Percentiles rank a stretch among this genome's conserved stretches.
These are phyloP conservation scores for Nidularia sp. DNA, from an alignment of 768 basidiomycete species.

Conservation along the genomic window DNA sequence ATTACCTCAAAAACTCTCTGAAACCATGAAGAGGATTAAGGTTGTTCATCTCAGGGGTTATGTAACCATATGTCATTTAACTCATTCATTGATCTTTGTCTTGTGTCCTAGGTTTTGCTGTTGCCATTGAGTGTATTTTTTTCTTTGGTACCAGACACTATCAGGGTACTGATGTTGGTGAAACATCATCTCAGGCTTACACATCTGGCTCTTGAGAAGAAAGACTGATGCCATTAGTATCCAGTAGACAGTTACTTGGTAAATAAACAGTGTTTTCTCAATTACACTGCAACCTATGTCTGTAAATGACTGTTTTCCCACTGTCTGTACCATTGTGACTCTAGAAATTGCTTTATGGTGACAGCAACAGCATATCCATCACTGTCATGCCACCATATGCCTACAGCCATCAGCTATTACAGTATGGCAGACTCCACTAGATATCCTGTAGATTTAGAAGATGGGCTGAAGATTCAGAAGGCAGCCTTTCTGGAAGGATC, in stretches of 20 bases:
- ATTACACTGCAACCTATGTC: conserved; percentile 6
- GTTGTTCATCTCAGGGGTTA: too few relatives aligned
- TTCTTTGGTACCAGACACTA: conserved; percentile 21
- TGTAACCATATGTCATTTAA: neutral
- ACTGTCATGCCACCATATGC: neutral
- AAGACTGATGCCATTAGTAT: neutral
- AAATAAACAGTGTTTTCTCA: conserved; percentile 4
- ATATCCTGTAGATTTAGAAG: too few relatives aligned
- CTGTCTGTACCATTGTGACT: neutral
- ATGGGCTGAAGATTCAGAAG: too few relatives aligned
- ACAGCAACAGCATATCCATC: neutral
- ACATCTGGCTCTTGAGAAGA: too few relatives aligned
- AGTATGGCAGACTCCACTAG: neutral
- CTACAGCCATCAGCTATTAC: neutral
- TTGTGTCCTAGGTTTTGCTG: conserved; percentile 20
- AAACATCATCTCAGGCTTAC: conserved; percentile 9
- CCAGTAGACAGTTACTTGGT: neutral
- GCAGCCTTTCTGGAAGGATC: too few relatives aligned
- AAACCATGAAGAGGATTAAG: too few relatives aligned
- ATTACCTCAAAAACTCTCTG: too few relatives aligned
- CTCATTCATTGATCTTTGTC: neutral
- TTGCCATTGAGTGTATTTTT: conserved; percentile 26
- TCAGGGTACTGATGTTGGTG: conserved; percentile 21
- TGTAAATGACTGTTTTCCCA: conserved; percentile 6
- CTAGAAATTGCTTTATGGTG: conserved; percentile 1